These are phyloP conservation scores for Macadamia integrifolia DNA, from an alignment of 164 flowering plant species.

Conservation along the genomic window DNA sequence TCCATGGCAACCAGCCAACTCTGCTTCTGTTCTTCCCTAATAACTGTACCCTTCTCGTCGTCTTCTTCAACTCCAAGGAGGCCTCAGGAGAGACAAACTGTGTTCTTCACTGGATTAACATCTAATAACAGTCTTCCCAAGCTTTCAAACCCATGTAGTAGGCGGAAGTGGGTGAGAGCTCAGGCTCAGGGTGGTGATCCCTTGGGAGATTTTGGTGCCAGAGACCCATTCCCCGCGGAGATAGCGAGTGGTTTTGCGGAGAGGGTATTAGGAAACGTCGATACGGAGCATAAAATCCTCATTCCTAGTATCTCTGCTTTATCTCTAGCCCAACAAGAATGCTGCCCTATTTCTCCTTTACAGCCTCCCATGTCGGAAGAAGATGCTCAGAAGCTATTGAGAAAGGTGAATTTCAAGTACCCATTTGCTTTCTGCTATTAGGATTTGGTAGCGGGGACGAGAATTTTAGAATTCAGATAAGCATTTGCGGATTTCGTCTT, in stretches of 20 bases:
- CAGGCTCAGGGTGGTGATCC: constrained; percentile 20
- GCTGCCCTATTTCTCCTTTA: constrained; percentile 38
- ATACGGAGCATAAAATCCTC: constrained; percentile 76
- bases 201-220: constrained; percentile 82
- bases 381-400: constrained; percentile 54
- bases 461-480: not conserved
- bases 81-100: not conserved
- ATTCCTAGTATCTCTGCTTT: constrained; percentile 61
- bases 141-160: not conserved
- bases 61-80: not conserved
- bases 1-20: not conserved
- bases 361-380: constrained; percentile 48
- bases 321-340: constrained; percentile 55
- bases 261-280: constrained; percentile 48
- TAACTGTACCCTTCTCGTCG: not conserved
- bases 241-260: constrained; percentile 65
- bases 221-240: constrained; percentile 90
- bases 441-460: not conserved
- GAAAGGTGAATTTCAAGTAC: constrained; percentile 39
- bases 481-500: constrained; percentile 1
- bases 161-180: not conserved
- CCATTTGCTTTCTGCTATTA: not conserved
- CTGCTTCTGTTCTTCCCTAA: not conserved
- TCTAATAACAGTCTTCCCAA: not conserved
- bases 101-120: no score